phyloP scores from a whole-genome alignment of 208 protist genomes.

The Leishmania braziliensis region DNA sequence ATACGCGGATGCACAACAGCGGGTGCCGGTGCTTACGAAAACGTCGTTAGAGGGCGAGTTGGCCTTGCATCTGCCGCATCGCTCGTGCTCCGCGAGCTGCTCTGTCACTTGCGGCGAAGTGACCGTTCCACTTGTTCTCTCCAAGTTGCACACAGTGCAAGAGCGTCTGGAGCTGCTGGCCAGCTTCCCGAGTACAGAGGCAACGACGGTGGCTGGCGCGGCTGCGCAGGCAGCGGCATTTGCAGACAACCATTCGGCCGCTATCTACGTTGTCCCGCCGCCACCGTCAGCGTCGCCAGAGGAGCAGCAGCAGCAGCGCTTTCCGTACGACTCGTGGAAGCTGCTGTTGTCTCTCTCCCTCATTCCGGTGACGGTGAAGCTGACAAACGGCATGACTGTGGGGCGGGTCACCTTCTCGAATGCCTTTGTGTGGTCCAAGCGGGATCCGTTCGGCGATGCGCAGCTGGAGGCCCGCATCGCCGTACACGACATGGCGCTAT shows the following conservation, averaged over 20 bases:
- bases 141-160: conserved; percentile 17
- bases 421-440: conserved; percentile 53
- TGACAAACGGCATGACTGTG: conserved; percentile 42
- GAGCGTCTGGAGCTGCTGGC: conserved; percentile 32
- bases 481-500: conserved; percentile 47
- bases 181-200: neutral
- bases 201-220: neutral
- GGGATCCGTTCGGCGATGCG: conserved; percentile 30
- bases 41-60: conserved; percentile 27
- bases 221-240: neutral
- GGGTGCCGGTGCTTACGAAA: conserved; percentile 27
- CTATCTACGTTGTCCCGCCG: conserved; percentile 19
- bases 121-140: conserved; percentile 20
- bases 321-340: conserved; percentile 52
- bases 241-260: neutral
- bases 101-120: conserved; percentile 37
- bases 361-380: conserved; percentile 48
- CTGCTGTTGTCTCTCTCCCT: conserved; percentile 50
- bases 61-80: conserved; percentile 21
- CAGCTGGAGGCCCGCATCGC: conserved; percentile 54
- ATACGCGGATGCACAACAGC: conserved; percentile 24
- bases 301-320: conserved; percentile 3
- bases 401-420: conserved; percentile 47
- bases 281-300: neutral
- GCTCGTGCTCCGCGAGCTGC: conserved; percentile 29